Evolutionary conservation across 176 grass and related monocot species (phyloP).

Genomic region (barley (Hordeum vulgare)): MorexV3_pseudomolecules_assembly NC_058523.1:111658015-111658514

Average conservation of each 20-base stretch:
- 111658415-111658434: too few species aligned
- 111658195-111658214: not conserved
- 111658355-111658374: too few species aligned
- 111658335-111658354: too few species aligned
- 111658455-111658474: not conserved
- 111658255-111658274: not conserved
- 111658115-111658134: not conserved
- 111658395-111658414: too few species aligned
- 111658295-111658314: too few species aligned
- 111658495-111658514: not conserved
- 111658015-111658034: not conserved
- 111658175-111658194: not conserved
- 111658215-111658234: not conserved
- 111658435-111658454: not conserved
- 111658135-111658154: not conserved
- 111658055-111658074: not conserved
- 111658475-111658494: not conserved
- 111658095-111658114: too few species aligned
- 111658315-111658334: too few species aligned
- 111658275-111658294: too few species aligned
- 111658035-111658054: not conserved
- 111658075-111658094: not conserved
- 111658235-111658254: not conserved
- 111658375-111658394: too few species aligned
- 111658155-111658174: not conserved